A percentile compares a stretch with the other conserved stretches of the same genome.
phyloP scores from a whole-genome alignment of 1,284 basidiomycete species.

The Ceratobasidium sp. region DNA sequence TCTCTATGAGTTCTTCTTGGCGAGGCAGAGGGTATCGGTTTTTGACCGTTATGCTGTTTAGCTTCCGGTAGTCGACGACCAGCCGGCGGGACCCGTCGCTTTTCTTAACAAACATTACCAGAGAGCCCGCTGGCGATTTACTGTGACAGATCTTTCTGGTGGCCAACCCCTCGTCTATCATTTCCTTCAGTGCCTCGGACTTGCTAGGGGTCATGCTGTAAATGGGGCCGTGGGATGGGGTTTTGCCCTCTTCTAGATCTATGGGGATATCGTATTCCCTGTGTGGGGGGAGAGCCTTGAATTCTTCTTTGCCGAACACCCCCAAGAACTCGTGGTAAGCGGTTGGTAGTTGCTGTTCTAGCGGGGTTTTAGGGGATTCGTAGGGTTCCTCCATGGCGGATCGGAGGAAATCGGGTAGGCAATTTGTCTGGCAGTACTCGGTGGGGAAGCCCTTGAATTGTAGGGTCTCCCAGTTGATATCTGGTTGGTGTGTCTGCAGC shows the following conservation, averaged over 20 bases:
- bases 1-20: slow-evolving; percentile 51
- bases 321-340: slow-evolving; percentile 6
- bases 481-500: neutral
- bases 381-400: neutral
- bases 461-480: neutral
- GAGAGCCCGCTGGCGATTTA: neutral
- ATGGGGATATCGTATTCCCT: no score
- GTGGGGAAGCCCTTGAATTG: neutral
- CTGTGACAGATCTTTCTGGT: slow-evolving; percentile 9
- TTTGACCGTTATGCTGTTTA: slow-evolving; percentile 55
- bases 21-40: slow-evolving; percentile 50
- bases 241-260: no score
- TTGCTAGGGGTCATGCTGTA: slow-evolving; percentile 24
- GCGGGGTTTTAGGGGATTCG: neutral
- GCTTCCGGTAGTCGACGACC: slow-evolving; percentile 59
- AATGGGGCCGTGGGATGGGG: neutral
- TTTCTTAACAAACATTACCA: slow-evolving; percentile 46
- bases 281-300: neutral
- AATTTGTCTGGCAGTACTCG: neutral
- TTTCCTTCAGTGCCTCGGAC: slow-evolving; percentile 2
- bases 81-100: slow-evolving; percentile 59
- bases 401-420: neutral
- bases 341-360: neutral
- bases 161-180: slow-evolving; percentile 16
- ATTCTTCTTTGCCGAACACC: slow-evolving; percentile 8